Evolutionary conservation across 2,329 filamentous ascomycete genomes (phyloP).

Genomic region (Sclerotinia glacialis): DNA sequence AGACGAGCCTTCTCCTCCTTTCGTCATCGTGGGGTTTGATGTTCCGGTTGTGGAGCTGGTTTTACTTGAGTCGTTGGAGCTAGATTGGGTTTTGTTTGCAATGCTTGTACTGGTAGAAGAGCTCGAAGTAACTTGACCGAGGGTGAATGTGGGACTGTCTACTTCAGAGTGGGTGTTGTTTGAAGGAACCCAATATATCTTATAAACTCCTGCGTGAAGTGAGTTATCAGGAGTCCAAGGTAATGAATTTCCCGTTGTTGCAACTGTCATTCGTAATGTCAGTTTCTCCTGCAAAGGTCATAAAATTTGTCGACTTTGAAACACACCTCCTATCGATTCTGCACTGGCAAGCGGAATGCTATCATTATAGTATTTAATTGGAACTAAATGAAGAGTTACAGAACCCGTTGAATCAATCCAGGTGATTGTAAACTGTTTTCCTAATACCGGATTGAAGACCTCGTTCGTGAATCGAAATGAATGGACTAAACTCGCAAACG

Average conservation of each 20-base stretch:
- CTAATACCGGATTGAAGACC: background rate
- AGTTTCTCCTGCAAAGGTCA: background rate
- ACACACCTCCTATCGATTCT: background rate
- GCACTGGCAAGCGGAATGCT: background rate
- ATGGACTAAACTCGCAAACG: background rate
- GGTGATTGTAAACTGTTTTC: background rate
- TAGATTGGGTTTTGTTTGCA: background rate
- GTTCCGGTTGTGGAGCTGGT: background rate
- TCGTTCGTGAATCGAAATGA: background rate
- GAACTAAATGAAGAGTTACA: background rate
- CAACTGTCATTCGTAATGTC: background rate
- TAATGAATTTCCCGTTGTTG: background rate
- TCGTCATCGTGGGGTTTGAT: too few species aligned
- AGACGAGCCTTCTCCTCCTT: background rate
- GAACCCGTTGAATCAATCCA: background rate
- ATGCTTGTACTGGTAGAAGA: background rate
- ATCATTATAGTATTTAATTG: slow-evolving; percentile 1
- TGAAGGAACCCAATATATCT: background rate
- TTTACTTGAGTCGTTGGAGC: background rate
- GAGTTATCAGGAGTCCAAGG: background rate
- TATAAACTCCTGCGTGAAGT: background rate
- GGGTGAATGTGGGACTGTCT: background rate
- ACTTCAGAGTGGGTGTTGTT: background rate
- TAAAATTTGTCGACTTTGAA: background rate
- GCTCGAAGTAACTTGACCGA: background rate